Base-by-base conservation (phyloP, 768 basidiomycete genomes). In the Kwoniella sp. region DNA sequence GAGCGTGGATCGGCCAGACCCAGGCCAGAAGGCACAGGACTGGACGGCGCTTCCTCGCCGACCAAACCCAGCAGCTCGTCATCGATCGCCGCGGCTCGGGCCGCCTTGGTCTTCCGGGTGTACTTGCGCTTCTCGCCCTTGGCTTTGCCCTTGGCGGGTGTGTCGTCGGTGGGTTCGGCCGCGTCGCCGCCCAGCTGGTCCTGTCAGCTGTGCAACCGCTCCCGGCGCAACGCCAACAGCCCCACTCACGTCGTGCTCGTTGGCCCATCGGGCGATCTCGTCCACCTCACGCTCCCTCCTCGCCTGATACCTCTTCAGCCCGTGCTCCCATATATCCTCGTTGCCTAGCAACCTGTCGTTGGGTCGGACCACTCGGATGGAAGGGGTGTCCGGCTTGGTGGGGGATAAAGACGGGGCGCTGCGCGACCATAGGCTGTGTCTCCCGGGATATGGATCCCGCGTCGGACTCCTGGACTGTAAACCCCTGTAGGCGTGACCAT, bases 1-100 rank as follows among this genome's bases (percentile, higher is more conserved):
- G 50, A 50, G 14, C n/a, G 7, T 5, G 32, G 39, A 5, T 31
- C 14, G 17, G 17, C 25, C 33, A 44, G 6, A 20, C 8, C 37
- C 6, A 39, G 27, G 10, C 25, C 29, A 27, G 32, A 46, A 8
- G 25, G 37, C 12, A 25, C 15, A 17, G 49, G 46, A 40, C 42
- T 49, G 25, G 50, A 46, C 5, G 50, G 53, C 5, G 36, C 50
- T 41, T 69, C 65, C 32, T 61, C 63, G 23, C 65, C 67, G 25
- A 56, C 63, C 12, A 70, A 43, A 27, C 65, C 68, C 3, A 70
- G 60, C 1, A 70, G 47, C 33, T 70, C 68, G 37, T 70, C 68
- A 11, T 70, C 68, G n/a, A 70, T 20, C 10, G 33, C 53, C 2
- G 46, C 39, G 8, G 28, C 17, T 33, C 11, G 53, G 41, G n/a